Percentiles rank a stretch among this genome's conserved stretches.
Evolutionary conservation across 495 filamentous ascomycete genomes (phyloP).

Genomic region (Haplographium delicatum): DNA sequence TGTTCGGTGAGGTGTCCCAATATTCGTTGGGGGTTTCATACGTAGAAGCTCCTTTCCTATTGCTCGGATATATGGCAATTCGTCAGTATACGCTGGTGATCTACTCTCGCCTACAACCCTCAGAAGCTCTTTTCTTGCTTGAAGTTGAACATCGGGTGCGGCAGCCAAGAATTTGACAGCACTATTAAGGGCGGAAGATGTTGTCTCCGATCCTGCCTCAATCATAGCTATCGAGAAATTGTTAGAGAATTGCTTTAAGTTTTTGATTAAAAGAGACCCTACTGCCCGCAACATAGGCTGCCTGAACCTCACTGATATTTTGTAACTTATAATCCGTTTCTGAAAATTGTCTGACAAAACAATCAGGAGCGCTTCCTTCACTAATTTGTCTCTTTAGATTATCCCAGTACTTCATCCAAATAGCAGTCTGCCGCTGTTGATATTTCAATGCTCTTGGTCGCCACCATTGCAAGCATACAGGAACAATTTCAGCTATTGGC

Average conservation of each 20-base stretch:
- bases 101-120: slow-evolving; percentile 23
- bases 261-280: not conserved
- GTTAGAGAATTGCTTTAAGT: no score
- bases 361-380: not conserved
- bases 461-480: not conserved
- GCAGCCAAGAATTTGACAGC: slow-evolving; percentile 39
- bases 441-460: not conserved
- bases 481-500: not conserved
- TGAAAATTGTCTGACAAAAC: not conserved
- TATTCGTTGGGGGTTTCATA: slow-evolving; percentile 46
- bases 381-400: not conserved
- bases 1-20: slow-evolving; percentile 54
- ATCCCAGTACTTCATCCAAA: not conserved
- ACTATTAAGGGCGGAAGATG: not conserved
- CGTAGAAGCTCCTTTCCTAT: slow-evolving; percentile 54
- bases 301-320: not conserved
- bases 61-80: slow-evolving; percentile 45
- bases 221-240: no score
- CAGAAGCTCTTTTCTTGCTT: slow-evolving; percentile 29
- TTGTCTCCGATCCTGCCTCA: slow-evolving; percentile 6
- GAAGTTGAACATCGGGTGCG: slow-evolving; percentile 34
- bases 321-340: not conserved
- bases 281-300: not conserved
- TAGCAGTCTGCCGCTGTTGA: not conserved
- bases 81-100: slow-evolving; percentile 26